Base-by-base conservation (phyloP, 768 basidiomycete species). In the Hygrocybe punicea region DNA sequence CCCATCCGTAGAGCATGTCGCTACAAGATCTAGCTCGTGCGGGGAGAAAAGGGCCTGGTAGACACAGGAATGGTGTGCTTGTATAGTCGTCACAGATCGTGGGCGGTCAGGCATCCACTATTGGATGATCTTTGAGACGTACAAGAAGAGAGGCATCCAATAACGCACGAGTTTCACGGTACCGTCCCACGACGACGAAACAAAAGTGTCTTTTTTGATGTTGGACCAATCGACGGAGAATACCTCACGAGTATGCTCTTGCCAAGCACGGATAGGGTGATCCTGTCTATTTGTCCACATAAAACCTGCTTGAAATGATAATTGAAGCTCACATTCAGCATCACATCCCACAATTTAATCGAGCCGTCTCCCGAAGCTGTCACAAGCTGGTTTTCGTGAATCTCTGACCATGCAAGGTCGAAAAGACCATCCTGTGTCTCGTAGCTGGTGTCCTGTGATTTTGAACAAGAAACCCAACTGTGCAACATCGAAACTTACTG, bases 211-310 rank as follows among this genome's bases (percentile, higher is more conserved):
- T 68, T 96, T 97, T 64, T 87, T 85, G 59, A 95, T 71, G 72
- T 97, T 98, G 60, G 89, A 93, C 95, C 96, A 98, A 70, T 98
- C 92, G 5, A 98, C 84, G 10, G 88, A 89, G 76, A 91, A 94
- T 6, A 94, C 92, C 69, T 98, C 96, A 50, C 87, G 84, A 11
- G 86, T 84, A 71, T 98, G 96, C 71, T 98, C 96, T 64, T 92
- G 89, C 95, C 96, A 98, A 49, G 83, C 84, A 59, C 86, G 84
- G 62, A 98, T 88, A 1, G 96, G 95, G 53, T 87, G 82, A 63
- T 93, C 89, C 93, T 98, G 73, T 6, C 60, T 44, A 42, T 60
- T 9, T 23, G 23, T 52, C 8, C 36, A 21, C 9, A 7, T 19
- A 48, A 39, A 21, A n/a, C 45, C 40, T 21, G 9, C 6, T 24